These are phyloP conservation scores for Xerocomus potaroensis DNA, from an alignment of 768 basidiomycete genomes.

Conservation along the genomic window DNA sequence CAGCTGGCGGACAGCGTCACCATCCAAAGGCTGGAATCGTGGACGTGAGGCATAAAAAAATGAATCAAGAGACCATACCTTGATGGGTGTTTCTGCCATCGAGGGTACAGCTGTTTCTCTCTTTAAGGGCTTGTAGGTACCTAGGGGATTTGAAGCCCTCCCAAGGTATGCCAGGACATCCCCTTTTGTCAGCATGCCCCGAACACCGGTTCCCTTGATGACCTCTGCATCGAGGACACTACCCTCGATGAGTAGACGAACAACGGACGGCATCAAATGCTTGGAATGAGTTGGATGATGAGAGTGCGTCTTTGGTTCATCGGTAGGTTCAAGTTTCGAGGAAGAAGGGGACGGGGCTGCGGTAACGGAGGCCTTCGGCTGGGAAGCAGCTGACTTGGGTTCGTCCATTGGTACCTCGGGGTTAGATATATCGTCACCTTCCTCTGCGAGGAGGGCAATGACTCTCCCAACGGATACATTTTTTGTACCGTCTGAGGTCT, in stretches of 20 bases:
- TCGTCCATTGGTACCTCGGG: slow-evolving; percentile 58
- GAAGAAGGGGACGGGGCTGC: slow-evolving; percentile 16
- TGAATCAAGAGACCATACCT: slow-evolving; percentile 29
- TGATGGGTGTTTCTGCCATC: slow-evolving; percentile 35
- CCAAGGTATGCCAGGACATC: slow-evolving; percentile 88
- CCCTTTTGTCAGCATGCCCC: slow-evolving; percentile 95
- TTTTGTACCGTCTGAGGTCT: slow-evolving; percentile 77
- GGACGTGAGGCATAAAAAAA: not conserved
- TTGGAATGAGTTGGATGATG: slow-evolving; percentile 48
- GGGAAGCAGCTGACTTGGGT: slow-evolving; percentile 13
- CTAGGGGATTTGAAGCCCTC: slow-evolving; percentile 70
- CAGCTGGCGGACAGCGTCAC: slow-evolving; percentile 56
- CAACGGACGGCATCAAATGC: slow-evolving; percentile 87
- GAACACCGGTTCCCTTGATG: slow-evolving; percentile 85
- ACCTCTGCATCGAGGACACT: slow-evolving; percentile 52
- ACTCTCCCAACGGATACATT: slow-evolving; percentile 82
- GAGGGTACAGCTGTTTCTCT: slow-evolving; percentile 23
- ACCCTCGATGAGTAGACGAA: slow-evolving; percentile 64
- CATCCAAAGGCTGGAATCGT: slow-evolving; percentile 49
- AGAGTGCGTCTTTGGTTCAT: slow-evolving; percentile 31
- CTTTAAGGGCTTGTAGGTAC: slow-evolving; percentile 58
- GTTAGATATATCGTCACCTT: slow-evolving; percentile 91
- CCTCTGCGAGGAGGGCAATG: slow-evolving; percentile 92
- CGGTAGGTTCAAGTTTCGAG: slow-evolving; percentile 21
- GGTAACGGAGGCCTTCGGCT: slow-evolving; percentile 20